Base-by-base conservation (phyloP, 2,329 filamentous ascomycete species). In the Colletotrichum liriopes region DNA sequence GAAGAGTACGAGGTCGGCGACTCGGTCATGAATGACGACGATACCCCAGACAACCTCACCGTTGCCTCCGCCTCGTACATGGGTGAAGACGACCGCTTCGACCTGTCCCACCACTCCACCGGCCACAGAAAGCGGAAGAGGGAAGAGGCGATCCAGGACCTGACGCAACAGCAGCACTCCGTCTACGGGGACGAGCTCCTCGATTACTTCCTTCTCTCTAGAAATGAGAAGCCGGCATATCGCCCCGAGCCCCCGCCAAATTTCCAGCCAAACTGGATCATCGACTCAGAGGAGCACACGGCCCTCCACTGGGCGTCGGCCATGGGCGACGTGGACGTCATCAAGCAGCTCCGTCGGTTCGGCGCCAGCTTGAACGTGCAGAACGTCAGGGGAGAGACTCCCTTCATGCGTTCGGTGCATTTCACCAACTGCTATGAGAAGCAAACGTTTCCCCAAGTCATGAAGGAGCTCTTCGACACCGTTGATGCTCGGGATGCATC, bases 391-490 rank as follows among this genome's bases (percentile, higher is more conserved):
- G 93, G 93, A 69, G 96, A 98, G 82, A 98, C 96, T 0, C 96
- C 96, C 0, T 89, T 99, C 45, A 98, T 99, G 90, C 93, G 95
- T 54, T 93, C 94, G 7, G 95, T 98, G 67, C 90, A 97, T 79
- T 99, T 98, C 82, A 98, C 96, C 56, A 99, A 99, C 82, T 98
- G 96, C 80, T 96, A 92, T 81, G 96, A 98, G 81, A 97, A 96
- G 83, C 91, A 94, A 76, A 95, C 94, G 0, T 98, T 98, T 84
- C 93, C 94, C 0, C 89, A 89, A 29, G 91, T 99, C 67, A 91
- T 98, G 77, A 93, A 93, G 75, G 91, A 98, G 74, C 88, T 99
- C 5, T 91, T 95, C 63, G 90, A 92, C 47, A 98, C 96, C 0
- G 91, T 98, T 49, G 92, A 93, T 65, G 90, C 91, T 71, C 89